These are phyloP conservation scores for Warburgia ugandensis DNA, from an alignment of 164 flowering plant genomes.

Conservation along the genomic window DNA sequence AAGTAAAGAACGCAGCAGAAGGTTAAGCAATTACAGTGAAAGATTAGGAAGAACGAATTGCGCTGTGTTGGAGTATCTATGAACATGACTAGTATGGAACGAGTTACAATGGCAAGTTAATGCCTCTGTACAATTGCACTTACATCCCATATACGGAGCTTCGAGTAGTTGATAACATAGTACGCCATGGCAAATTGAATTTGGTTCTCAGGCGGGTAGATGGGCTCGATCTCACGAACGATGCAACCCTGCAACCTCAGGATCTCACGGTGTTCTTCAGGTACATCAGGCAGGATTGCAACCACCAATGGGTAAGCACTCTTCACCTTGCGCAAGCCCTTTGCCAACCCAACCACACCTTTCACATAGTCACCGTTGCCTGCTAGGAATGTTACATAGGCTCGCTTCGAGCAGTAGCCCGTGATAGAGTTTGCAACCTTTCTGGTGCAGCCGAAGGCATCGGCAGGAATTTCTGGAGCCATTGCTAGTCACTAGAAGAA, in stretches of 20 bases:
- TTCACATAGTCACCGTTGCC: conserved; percentile 21
- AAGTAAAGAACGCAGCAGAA: too few species aligned
- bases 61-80: too few species aligned
- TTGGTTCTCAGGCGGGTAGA: conserved; percentile 18
- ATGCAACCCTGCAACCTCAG: conserved; percentile 18
- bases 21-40: too few species aligned
- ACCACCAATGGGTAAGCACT: conserved; percentile 18
- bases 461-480: conserved; percentile 35
- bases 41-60: too few species aligned
- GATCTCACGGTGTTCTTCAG: conserved; percentile 16
- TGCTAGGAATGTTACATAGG: conserved; percentile 18
- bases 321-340: conserved; percentile 17
- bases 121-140: too few species aligned
- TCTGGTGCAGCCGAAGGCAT: conserved; percentile 16
- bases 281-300: conserved; percentile 21
- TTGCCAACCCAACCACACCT: conserved; percentile 20
- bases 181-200: conserved; percentile 18
- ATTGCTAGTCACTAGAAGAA: conserved; percentile 6
- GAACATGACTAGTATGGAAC: too few species aligned
- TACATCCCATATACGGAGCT: conserved; percentile 23
- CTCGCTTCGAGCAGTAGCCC: conserved; percentile 19
- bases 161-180: conserved; percentile 22
- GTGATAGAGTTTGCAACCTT: conserved; percentile 17
- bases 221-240: conserved; percentile 17
- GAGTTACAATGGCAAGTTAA: too few species aligned